Base-by-base conservation (phyloP, 768 basidiomycete species). In the Lepiota venenata region DNA sequence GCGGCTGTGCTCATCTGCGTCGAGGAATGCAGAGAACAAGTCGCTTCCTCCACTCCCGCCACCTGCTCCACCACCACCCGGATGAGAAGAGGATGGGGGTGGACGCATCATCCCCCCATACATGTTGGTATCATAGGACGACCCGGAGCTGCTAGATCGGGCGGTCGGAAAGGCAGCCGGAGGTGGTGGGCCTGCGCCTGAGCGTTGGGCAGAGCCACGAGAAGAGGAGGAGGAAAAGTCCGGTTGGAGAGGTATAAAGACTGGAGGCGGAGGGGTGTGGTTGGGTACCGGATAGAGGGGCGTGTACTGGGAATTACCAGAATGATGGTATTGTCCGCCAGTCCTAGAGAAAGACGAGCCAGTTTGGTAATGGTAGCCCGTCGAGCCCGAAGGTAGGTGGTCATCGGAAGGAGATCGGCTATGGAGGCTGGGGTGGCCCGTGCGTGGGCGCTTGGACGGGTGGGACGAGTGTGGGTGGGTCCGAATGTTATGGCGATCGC, bases 321-420 rank as follows among this genome's bases (percentile, higher is more conserved):
- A 47, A 47, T 52, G 51, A 36, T 52, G 51, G n/a, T 54, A 54
- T 9, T 37, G 52, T 38, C 52, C 45, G n/a, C 44, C 45, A 27
- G 37, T 40, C 52, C 52, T 54, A 15, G 44, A 32, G 38, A 54
- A 54, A 25, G 52, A 47, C 32, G 52, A 54, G 11, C 52, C 52
- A 32, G 52, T 46, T 54, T 37, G 44, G 25, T 54, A 46, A 46
- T 53, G 37, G 22, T 54, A 54, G n/a, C 20, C 44, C 15, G 42
- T 36, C 36, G 52, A 54, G 20, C 45, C 52, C n/a, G 52, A 54
- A 46, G 52, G 52, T 14, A 54, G 15, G 25, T 54, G 52, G 45
- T 54, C 52, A 38, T 54, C 52, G 52, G 52, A 54, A 29, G 52
- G 52, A 54, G 52, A 54, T 39, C 52, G 52, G 52, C 38, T 54